phyloP scores from a whole-genome alignment of 441 rosid genomes.

The Heliophila coronopifolia region DNA sequence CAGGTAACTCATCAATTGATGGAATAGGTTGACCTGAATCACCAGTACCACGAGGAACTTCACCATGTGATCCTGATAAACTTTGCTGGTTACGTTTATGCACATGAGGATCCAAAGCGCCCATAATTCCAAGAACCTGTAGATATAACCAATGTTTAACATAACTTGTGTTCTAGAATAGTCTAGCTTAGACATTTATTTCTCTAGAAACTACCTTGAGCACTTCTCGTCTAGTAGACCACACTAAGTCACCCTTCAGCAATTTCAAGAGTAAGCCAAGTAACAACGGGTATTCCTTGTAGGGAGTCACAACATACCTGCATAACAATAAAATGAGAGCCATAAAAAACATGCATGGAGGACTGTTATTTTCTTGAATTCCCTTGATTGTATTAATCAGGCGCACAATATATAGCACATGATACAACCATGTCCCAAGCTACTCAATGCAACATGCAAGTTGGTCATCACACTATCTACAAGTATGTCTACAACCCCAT shows the following conservation, averaged over 20 bases:
- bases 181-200: slow-evolving; percentile 11
- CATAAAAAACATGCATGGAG: slow-evolving; percentile 6
- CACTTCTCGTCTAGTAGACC: slow-evolving; percentile 99
- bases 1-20: slow-evolving; percentile 74
- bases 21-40: slow-evolving; percentile 95
- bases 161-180: slow-evolving; percentile 16
- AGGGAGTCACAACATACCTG: slow-evolving; percentile 97
- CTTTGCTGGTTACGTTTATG: slow-evolving; percentile 88
- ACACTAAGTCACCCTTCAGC: slow-evolving; percentile 91
- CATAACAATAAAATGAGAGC: slow-evolving; percentile 14
- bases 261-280: slow-evolving; percentile 93
- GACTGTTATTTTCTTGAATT: slow-evolving; percentile 7
- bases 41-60: slow-evolving; percentile 77
- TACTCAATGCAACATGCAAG: slow-evolving; percentile 17
- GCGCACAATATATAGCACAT: slow-evolving; percentile 13
- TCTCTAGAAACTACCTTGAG: slow-evolving; percentile 61
- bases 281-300: slow-evolving; percentile 82
- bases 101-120: slow-evolving; percentile 95
- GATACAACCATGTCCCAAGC: slow-evolving; percentile 13
- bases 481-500: slow-evolving; percentile 7
- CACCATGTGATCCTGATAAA: slow-evolving; percentile 80
- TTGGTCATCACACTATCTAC: slow-evolving; percentile 17
- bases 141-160: slow-evolving; percentile 24
- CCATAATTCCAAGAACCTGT: slow-evolving; percentile 99
- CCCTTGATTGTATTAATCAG: slow-evolving; percentile 10